Base-by-base conservation (phyloP, 768 basidiomycete genomes). In the Lyophyllum decastes region DNA sequence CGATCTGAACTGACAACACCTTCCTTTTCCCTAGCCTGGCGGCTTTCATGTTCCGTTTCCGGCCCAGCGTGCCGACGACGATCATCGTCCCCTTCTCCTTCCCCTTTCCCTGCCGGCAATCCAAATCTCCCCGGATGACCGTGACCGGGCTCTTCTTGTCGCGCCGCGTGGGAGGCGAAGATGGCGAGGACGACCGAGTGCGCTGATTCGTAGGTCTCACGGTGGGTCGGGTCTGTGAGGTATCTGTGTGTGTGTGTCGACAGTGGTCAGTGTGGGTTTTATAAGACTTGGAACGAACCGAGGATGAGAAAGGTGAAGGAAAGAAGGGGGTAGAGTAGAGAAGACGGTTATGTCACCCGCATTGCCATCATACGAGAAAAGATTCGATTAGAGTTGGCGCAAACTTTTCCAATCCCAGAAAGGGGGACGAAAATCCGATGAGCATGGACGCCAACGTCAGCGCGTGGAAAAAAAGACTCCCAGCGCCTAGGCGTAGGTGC, bases 201-300 rank as follows among this genome's bases (percentile, higher is more conserved):
- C 1, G 92, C 86, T 0, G 91, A 89, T 69, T 95, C 93, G 64
- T 86, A 95, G n/a, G 85, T 85, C 61, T 94, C 89, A 33, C 89
- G 84, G 61, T 90, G 77, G 5, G 74, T 68, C 16, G 84, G 62
- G 55, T 86, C 80, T 52, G 75, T 78, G 26, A 93, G 76, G 66
- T 88, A 82, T 17, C 91, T 92, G 63, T 41, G 44, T 25, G 21
- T 52, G n/a, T n/a, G n/a, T 30, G 4, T 30, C 30, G 16, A 59
- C 54, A 56, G 47, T 40, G 48, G 66, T 65, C 53, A 64, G 64
- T 35, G 53, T 61, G 49, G 52, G 25, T 52, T 56, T 55, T n/a
- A n/a, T n/a, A n/a, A n/a, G n/a, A n/a, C n/a, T n/a, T n/a, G n/a
- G n/a, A n/a, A 49, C 27, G 21, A 43, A 34, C 12, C 33, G 26